Evolutionary conservation across 345 rosid species (phyloP).

Genomic region (Eucalyptus brandiana): DNA sequence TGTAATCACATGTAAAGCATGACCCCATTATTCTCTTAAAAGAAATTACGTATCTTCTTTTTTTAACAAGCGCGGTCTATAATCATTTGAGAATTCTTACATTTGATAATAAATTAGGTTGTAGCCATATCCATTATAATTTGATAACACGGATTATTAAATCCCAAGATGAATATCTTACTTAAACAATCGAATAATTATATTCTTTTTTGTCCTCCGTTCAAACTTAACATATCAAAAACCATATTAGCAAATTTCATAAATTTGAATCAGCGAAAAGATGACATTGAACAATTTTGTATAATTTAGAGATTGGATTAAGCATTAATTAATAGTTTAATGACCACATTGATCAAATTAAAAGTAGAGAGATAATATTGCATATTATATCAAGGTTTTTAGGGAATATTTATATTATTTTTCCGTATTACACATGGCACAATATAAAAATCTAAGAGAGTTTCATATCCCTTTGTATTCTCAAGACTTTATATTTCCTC

Average conservation of each 20-base stretch:
- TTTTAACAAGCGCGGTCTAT: background rate
- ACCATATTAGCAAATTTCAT: rapidly evolving
- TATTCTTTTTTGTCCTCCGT: background rate
- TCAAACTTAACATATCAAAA: background rate
- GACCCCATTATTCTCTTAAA: background rate
- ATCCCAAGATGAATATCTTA: background rate
- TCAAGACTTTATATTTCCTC: background rate
- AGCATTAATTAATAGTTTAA: background rate
- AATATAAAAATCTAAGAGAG: background rate
- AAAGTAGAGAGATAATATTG: background rate
- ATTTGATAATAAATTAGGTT: too few relatives aligned
- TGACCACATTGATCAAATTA: background rate
- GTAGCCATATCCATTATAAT: too few relatives aligned
- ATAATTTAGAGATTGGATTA: background rate
- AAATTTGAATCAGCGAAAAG: background rate
- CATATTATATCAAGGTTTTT: background rate
- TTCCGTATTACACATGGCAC: background rate
- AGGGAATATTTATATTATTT: background rate
- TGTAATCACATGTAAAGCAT: background rate
- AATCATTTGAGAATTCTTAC: background rate
- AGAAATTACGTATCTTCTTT: background rate
- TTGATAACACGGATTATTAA: too few relatives aligned
- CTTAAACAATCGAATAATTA: background rate
- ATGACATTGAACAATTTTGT: background rate
- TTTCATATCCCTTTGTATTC: background rate